phyloP scores from a whole-genome alignment of 176 grass and related monocot species.

The Panicum miliaceum region DNA sequence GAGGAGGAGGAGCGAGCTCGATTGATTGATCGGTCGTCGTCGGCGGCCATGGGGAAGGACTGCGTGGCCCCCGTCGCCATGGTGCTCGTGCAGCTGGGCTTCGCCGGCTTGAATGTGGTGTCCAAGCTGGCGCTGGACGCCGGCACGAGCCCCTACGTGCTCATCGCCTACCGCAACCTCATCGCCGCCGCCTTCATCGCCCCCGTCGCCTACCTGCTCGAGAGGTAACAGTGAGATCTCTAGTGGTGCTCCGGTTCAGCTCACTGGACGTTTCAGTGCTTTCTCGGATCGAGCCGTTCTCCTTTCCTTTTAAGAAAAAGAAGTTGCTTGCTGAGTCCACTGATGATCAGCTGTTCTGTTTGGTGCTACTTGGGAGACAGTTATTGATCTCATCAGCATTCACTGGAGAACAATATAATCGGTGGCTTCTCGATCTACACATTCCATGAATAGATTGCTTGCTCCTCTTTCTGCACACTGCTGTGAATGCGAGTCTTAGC shows the following conservation, averaged over 20 bases:
- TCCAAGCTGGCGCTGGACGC: constrained; percentile 91
- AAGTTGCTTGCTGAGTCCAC: background rate
- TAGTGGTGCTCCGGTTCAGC: background rate
- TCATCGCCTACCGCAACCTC: constrained; percentile 95
- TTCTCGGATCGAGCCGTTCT: background rate
- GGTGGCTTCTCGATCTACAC: constrained; percentile 27
- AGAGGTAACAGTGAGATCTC: constrained; percentile 44
- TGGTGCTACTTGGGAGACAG: background rate
- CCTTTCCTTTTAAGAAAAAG: background rate
- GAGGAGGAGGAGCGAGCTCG: background rate
- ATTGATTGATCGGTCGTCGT: too few species aligned
- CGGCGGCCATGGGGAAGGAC: constrained; percentile 50
- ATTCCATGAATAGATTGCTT: constrained; percentile 17
- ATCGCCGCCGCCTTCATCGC: constrained; percentile 70
- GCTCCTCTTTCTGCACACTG: background rate
- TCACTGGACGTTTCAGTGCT: background rate
- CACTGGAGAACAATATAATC: background rate
- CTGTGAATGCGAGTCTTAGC: too few species aligned
- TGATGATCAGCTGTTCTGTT: background rate
- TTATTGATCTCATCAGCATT: background rate
- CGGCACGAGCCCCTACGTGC: constrained; percentile 91
- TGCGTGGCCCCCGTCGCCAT: constrained; percentile 62
- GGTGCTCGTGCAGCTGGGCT: constrained; percentile 82
- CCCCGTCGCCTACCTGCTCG: constrained; percentile 61
- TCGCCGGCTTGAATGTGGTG: constrained; percentile 81